Evolutionary conservation across 129 eudicot species (phyloP).

Genomic region (Artemisia tridentata): DNA sequence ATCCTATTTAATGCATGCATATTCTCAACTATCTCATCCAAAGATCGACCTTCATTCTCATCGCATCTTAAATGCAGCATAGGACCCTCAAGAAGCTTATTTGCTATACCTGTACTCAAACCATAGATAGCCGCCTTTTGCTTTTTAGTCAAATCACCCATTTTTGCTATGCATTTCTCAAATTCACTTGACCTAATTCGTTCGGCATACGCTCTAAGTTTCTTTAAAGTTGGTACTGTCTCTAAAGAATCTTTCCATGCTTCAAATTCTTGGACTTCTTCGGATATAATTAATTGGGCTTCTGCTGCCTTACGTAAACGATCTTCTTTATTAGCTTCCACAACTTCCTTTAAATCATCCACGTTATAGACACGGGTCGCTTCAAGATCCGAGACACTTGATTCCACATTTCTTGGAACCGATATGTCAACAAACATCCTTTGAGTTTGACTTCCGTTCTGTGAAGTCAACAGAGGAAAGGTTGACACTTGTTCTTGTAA

Average conservation of each 20-base stretch:
- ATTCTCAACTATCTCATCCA: slow-evolving; percentile 71
- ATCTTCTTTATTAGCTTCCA: slow-evolving; percentile 83
- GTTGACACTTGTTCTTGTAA: slow-evolving; percentile 53
- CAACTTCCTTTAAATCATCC: slow-evolving; percentile 79
- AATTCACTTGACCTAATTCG: slow-evolving; percentile 69
- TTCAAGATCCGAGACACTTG: slow-evolving; percentile 55
- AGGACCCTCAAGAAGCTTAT: slow-evolving; percentile 94
- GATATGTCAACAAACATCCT: slow-evolving; percentile 73
- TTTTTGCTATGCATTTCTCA: slow-evolving; percentile 74
- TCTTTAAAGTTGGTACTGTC: slow-evolving; percentile 85
- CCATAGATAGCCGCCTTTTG: slow-evolving; percentile 63
- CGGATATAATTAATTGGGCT: slow-evolving; percentile 64
- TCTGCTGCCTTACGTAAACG: slow-evolving; percentile 69
- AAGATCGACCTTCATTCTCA: slow-evolving; percentile 48
- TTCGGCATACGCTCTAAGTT: slow-evolving; percentile 77
- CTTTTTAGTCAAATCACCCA: slow-evolving; percentile 63
- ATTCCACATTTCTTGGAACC: slow-evolving; percentile 74
- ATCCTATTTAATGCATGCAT: slow-evolving; percentile 87
- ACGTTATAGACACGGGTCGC: slow-evolving; percentile 62
- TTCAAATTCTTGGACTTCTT: slow-evolving; percentile 73
- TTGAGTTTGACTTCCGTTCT: slow-evolving; percentile 23
- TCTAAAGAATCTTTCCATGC: slow-evolving; percentile 92
- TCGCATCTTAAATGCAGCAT: slow-evolving; percentile 86
- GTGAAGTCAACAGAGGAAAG: slow-evolving; percentile 36
- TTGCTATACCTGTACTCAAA: slow-evolving; percentile 71